Evolutionary conservation across 2,329 filamentous ascomycete species (phyloP).

Genomic region (Fusarium sp.): DNA sequence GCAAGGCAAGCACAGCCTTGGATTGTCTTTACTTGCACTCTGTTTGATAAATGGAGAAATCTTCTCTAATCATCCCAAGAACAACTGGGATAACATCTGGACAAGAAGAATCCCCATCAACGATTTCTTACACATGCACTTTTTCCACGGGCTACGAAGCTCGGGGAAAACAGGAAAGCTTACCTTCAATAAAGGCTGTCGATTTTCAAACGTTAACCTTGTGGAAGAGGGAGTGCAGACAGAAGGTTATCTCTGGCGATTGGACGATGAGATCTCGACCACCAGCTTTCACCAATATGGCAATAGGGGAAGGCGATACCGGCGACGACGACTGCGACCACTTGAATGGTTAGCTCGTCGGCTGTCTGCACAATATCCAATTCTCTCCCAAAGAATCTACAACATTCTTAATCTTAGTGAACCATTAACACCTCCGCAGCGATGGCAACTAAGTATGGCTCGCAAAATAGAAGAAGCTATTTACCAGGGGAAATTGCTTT

Average conservation of each 20-base stretch:
- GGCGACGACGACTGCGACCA: no score
- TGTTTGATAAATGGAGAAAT: constrained; percentile 1
- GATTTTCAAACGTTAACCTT: not conserved
- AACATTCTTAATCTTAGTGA: not conserved
- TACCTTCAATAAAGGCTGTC: not conserved
- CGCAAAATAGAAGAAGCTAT: not conserved
- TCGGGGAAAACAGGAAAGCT: not conserved
- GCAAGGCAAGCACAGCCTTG: accelerated
- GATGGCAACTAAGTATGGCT: not conserved
- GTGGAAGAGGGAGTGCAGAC: not conserved
- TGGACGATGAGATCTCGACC: not conserved
- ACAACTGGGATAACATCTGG: accelerated
- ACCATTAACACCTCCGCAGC: not conserved
- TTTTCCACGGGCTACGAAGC: not conserved
- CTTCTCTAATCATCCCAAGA: not conserved
- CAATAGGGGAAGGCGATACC: no score
- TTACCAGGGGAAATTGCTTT: accelerated
- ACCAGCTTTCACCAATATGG: no score
- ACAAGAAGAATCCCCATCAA: not conserved
- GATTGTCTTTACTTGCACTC: not conserved
- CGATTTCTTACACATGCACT: not conserved
- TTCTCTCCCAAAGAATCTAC: not conserved
- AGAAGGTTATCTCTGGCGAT: not conserved
- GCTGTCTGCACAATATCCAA: not conserved
- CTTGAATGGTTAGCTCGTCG: not conserved